Conservation (phyloP, 305 asterid genomes). For the Withania somnifera region DNA sequence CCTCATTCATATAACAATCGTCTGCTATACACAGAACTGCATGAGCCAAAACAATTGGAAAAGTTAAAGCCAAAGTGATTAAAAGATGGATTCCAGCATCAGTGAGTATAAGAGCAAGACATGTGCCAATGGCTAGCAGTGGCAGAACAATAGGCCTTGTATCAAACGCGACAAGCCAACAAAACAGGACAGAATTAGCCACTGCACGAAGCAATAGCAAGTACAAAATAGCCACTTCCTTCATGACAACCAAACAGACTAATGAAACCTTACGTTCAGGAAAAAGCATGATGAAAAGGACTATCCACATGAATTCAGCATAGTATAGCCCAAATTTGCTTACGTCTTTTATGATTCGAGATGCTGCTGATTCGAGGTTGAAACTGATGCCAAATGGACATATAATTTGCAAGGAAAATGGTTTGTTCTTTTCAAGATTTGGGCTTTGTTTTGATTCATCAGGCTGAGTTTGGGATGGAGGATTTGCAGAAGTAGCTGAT, state of each 20-base stretch:
- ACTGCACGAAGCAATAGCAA: slow-evolving; percentile 28
- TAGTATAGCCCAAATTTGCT: slow-evolving; percentile 28
- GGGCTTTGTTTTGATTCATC: slow-evolving; percentile 5
- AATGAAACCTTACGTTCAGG: slow-evolving; percentile 47
- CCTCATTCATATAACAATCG: background rate
- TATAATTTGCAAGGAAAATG: slow-evolving; percentile 16
- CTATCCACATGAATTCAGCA: slow-evolving; percentile 37
- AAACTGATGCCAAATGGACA: slow-evolving; percentile 49
- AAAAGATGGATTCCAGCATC: slow-evolving; percentile 40
- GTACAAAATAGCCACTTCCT: slow-evolving; percentile 39
- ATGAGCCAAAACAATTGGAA: slow-evolving; percentile 35
- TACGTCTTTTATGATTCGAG: slow-evolving; percentile 35
- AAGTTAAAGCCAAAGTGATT: slow-evolving; percentile 32
- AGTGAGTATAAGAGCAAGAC: slow-evolving; percentile 30
- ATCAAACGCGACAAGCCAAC: slow-evolving; percentile 16
- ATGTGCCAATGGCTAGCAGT: slow-evolving; percentile 17
- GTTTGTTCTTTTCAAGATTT: background rate
- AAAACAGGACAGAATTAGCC: slow-evolving; percentile 30
- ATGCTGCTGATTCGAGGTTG: slow-evolving; percentile 39
- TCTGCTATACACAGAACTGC: slow-evolving; percentile 34
- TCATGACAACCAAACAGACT: slow-evolving; percentile 34
- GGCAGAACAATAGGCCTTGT: slow-evolving; percentile 20
- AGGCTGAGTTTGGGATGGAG: slow-evolving; percentile 3
- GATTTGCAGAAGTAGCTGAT: slow-evolving; percentile 13
- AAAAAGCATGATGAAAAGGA: slow-evolving; percentile 46